These are phyloP conservation scores for Fraxinus nigra DNA, from an alignment of 305 asterid genomes.

Conservation along the genomic window DNA sequence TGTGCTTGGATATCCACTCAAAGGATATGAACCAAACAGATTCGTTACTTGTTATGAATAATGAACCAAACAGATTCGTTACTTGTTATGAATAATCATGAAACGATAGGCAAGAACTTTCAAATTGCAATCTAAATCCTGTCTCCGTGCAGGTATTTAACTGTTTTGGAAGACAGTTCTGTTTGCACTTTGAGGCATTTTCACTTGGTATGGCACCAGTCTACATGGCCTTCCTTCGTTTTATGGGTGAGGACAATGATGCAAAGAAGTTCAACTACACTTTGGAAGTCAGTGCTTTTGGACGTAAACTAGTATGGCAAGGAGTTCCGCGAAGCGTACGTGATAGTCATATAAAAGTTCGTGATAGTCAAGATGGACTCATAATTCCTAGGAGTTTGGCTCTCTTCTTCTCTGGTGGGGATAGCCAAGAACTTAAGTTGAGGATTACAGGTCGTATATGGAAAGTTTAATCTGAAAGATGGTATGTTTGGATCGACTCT, in stretches of 20 bases:
- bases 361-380: constrained; percentile 78
- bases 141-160: constrained; percentile 61
- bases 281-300: constrained; percentile 62
- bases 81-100: background rate
- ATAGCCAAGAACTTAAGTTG: constrained; percentile 61
- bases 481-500: constrained; percentile 20
- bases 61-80: background rate
- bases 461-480: constrained; percentile 35
- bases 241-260: constrained; percentile 80
- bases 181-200: constrained; percentile 87
- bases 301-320: constrained; percentile 80
- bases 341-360: constrained; percentile 65
- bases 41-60: too few relatives aligned
- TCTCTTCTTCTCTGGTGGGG: constrained; percentile 68
- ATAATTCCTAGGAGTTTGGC: constrained; percentile 67
- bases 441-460: constrained; percentile 75
- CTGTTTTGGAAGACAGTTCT: constrained; percentile 71
- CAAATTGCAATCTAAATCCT: background rate
- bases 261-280: constrained; percentile 71
- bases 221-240: constrained; percentile 80
- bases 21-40: background rate
- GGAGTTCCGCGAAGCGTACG: constrained; percentile 89
- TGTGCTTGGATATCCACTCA: background rate
- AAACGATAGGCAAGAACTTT: background rate
- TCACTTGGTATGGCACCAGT: constrained; percentile 64